Conservation (phyloP, 257 asterid genomes). For the Leptodermis oblonga region DNA sequence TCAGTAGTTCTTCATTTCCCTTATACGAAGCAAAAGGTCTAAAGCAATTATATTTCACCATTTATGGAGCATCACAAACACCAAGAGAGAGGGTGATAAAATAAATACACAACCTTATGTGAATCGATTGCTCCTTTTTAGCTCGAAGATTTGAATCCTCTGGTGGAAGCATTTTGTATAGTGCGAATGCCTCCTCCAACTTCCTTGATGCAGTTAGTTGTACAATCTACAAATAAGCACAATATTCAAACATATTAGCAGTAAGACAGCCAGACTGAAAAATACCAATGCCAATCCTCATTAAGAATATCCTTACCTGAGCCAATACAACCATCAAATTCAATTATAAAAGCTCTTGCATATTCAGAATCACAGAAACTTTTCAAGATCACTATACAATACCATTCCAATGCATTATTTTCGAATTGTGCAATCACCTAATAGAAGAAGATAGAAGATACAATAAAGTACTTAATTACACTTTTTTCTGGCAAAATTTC, state of each 20-base stretch:
- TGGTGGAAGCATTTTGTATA: conserved; percentile 93
- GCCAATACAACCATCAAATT: too few relatives aligned
- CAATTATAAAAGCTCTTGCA: too few relatives aligned
- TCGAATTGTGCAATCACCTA: too few relatives aligned
- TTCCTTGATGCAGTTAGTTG: conserved; percentile 96
- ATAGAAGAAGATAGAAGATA: too few relatives aligned
- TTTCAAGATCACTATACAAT: too few relatives aligned
- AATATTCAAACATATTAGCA: conserved; percentile 7
- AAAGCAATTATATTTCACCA: background rate
- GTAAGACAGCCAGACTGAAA: background rate
- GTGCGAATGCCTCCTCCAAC: conserved; percentile 95
- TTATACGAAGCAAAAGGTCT: too few relatives aligned
- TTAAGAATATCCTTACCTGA: conserved; percentile 52
- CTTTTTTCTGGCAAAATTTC: too few relatives aligned
- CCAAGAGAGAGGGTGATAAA: background rate
- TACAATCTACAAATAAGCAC: conserved; percentile 65
- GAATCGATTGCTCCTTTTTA: conserved; percentile 96
- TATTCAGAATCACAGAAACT: too few relatives aligned
- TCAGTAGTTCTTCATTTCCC: too few relatives aligned
- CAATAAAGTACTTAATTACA: too few relatives aligned
- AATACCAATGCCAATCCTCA: background rate
- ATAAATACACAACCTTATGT: conserved; percentile 53
- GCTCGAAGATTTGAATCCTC: conserved; percentile 95
- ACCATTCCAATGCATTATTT: too few relatives aligned
- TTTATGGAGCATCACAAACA: background rate